Evolutionary conservation across 148 eudicot species (phyloP).

Genomic region (Dianthus caryophyllus): DNA sequence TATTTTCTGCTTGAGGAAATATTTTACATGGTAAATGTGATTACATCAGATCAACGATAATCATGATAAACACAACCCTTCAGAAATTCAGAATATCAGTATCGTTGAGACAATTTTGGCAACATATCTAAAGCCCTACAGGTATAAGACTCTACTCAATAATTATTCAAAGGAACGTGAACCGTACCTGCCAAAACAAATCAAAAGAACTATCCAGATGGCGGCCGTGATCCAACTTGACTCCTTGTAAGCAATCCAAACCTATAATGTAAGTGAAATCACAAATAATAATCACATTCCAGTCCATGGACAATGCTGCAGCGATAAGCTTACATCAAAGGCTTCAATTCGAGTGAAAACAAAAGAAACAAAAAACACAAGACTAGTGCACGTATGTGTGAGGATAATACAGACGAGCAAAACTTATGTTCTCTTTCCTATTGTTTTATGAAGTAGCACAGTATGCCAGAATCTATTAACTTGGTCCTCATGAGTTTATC

Average conservation of each 20-base stretch:
- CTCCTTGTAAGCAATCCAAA: conserved; percentile 79
- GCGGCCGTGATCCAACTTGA: conserved; percentile 46
- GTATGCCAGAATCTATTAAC: conserved; percentile 1
- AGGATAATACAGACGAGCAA: neutral
- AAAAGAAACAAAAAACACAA: neutral
- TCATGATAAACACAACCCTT: neutral
- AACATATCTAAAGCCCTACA: neutral
- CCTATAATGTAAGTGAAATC: conserved; percentile 36
- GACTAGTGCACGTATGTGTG: neutral
- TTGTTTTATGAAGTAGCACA: neutral
- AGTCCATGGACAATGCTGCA: neutral
- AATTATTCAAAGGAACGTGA: neutral
- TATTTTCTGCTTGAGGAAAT: neutral
- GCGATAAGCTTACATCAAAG: neutral
- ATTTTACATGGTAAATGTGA: neutral
- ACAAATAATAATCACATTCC: conserved; percentile 12
- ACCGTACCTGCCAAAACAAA: conserved; percentile 65
- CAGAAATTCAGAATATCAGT: neutral
- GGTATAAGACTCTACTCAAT: neutral
- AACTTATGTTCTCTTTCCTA: neutral
- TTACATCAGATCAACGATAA: neutral
- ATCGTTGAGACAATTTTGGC: neutral
- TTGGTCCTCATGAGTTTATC: neutral
- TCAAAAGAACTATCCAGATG: conserved; percentile 53
- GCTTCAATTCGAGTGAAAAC: neutral